These are phyloP conservation scores for Brassica nigra DNA, from an alignment of 345 rosid species.

Conservation along the genomic window DNA sequence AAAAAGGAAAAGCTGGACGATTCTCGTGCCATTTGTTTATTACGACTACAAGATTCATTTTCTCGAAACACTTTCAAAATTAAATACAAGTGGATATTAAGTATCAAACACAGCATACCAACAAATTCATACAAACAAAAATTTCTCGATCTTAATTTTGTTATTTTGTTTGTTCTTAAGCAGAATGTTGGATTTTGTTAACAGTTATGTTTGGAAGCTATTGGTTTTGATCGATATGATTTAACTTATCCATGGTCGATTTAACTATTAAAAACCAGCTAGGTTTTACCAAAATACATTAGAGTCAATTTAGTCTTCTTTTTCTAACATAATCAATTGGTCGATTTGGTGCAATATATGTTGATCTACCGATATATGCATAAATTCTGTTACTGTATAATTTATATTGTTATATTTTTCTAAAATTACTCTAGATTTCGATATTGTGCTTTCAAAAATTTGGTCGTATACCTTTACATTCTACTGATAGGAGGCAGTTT, in stretches of 20 bases:
- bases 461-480: background rate
- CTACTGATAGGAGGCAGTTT: background rate
- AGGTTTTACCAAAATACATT: constrained; percentile 1
- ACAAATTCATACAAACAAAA: constrained; percentile 31
- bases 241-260: constrained; percentile 14
- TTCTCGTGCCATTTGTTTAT: constrained; percentile 34
- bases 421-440: background rate
- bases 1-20: constrained; percentile 35
- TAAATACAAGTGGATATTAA: background rate
- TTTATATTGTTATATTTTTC: background rate
- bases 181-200: constrained; percentile 18
- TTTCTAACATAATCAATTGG: background rate
- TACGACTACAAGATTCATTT: background rate
- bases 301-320: background rate
- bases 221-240: constrained; percentile 22
- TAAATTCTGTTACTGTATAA: background rate
- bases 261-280: background rate
- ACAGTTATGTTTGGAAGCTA: constrained; percentile 26
- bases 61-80: background rate
- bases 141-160: constrained; percentile 5
- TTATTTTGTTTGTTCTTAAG: constrained; percentile 18
- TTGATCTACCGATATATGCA: background rate
- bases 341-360: background rate
- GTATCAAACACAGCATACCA: constrained; percentile 29
- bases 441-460: background rate